Percentiles rank a stretch among this genome's conserved stretches.
Evolutionary conservation across 2,329 filamentous ascomycete species (phyloP).

Genomic region (Exophiala phaeomuriformis): DNA sequence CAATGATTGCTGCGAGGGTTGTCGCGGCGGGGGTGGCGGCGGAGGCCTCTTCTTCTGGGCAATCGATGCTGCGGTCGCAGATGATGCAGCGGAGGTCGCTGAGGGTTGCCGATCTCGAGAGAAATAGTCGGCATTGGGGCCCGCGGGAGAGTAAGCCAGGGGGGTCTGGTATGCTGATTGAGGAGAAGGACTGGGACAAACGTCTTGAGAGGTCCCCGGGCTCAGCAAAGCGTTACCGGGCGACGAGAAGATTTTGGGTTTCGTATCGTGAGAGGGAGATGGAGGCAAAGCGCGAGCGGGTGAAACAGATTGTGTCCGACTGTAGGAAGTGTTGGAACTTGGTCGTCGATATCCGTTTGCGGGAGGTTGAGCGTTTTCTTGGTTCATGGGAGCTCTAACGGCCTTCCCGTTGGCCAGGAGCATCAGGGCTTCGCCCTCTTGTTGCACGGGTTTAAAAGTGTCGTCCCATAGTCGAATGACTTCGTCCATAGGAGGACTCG

Average conservation of each 20-base stretch:
- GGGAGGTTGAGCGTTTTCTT: constrained; percentile 36
- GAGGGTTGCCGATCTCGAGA: constrained; percentile 37
- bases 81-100: constrained; percentile 29
- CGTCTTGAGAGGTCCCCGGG: constrained; percentile 27
- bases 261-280: constrained; percentile 31
- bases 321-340: constrained; percentile 32
- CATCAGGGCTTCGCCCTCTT: constrained; percentile 58
- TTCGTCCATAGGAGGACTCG: constrained; percentile 64
- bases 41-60: constrained; percentile 70
- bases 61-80: constrained; percentile 30
- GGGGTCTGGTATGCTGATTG: constrained; percentile 29
- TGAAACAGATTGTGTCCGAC: constrained; percentile 29
- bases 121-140: constrained; percentile 42
- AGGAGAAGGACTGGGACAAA: constrained; percentile 21
- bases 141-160: constrained; percentile 34
- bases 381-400: constrained; percentile 50
- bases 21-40: constrained; percentile 62
- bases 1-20: constrained; percentile 41
- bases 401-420: constrained; percentile 62
- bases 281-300: constrained; percentile 29
- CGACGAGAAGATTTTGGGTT: constrained; percentile 29
- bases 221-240: constrained; percentile 21
- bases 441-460: constrained; percentile 56
- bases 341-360: constrained; percentile 38
- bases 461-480: constrained; percentile 61